Percentiles rank a stretch among this genome's conserved stretches.
These are phyloP conservation scores for Cryptococcus jaspeensis DNA, from an alignment of 1,284 basidiomycete genomes.

Conservation along the genomic window DNA sequence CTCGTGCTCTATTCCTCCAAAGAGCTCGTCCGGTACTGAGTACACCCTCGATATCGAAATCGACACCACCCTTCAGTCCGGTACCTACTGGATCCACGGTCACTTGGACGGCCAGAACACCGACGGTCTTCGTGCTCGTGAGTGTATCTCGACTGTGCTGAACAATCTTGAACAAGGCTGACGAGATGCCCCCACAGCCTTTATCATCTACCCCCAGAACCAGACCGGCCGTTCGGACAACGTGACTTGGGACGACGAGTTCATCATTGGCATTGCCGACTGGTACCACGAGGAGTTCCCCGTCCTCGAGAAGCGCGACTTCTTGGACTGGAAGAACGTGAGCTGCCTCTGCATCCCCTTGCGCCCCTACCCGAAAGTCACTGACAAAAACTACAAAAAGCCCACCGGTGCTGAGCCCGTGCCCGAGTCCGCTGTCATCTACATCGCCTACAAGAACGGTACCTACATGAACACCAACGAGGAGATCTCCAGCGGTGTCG, in stretches of 20 bases:
- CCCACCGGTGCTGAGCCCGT: conserved; percentile 84
- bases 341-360: no score
- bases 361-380: no score
- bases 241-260: conserved; percentile 81
- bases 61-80: conserved; percentile 64
- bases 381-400: no score
- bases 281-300: conserved; percentile 80
- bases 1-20: conserved; percentile 79
- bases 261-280: conserved; percentile 75
- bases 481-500: conserved; percentile 57
- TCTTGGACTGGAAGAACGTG: conserved; percentile 65
- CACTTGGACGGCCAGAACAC: conserved; percentile 73
- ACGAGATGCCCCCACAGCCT: conserved; percentile 53
- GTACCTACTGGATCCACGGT: conserved; percentile 85
- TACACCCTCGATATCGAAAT: conserved; percentile 73
- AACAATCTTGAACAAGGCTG: not conserved
- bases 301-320: conserved; percentile 60
- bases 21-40: conserved; percentile 51
- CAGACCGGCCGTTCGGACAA: conserved; percentile 51
- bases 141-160: conserved; percentile 4
- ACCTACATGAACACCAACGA: conserved; percentile 60
- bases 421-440: conserved; percentile 79
- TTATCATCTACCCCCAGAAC: conserved; percentile 66
- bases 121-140: conserved; percentile 53
- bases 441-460: conserved; percentile 66